Evolutionary conservation across 768 basidiomycete species (phyloP), one percentile per base, ranked within the genome.

Genomic region (Myochromella boudieri): DNA sequence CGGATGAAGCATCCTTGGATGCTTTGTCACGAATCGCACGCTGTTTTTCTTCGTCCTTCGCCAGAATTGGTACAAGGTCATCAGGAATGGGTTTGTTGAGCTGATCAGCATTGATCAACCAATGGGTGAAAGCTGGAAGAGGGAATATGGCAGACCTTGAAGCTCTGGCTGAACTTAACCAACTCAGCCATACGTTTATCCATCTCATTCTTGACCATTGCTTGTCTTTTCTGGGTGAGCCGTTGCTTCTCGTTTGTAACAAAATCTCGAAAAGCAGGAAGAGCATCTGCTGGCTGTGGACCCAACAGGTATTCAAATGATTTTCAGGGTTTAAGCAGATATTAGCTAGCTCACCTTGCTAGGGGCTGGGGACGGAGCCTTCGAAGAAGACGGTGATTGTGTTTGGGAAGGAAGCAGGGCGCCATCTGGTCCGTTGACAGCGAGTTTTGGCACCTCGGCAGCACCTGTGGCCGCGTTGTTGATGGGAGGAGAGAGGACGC

Each of bases 51-150:
- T 91, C 91, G 59, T 95, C 91, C 69, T 97, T 97, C 32, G 95
- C 87, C 18, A 97, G 71, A 60, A 97, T 94, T 3, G 88, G 79
- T 14, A 97, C 87, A 42, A 98, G 79, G 61, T 98, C 95, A 22
- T 92, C 90, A 11, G 95, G 95, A 53, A 98, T 94, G 14, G 91
- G 92, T 63, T 93, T 88, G 63, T 95, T 95, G 40, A 95, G 80
- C 91, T 95, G 55, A 7, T 47, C 22, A 50, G 37, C 42, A 32
- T 25, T n/a, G 31, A 32, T 17, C 29, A 10, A 27, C 15, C 34
- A 17, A 18, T 36, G 32, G 17, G 33, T 53, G 40, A 10, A 39
- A 17, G 8, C 12, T 10, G 36, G 4, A 18, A 22, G 37, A 20
- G 2, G 8, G 20, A 27, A 10, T 12, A 14, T 20, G 6, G 56